Percentiles rank a stretch among this genome's conserved stretches.
These are phyloP conservation scores for Thalassiosira hispida DNA, from an alignment of 352 stramenopile species.

Conservation along the genomic window DNA sequence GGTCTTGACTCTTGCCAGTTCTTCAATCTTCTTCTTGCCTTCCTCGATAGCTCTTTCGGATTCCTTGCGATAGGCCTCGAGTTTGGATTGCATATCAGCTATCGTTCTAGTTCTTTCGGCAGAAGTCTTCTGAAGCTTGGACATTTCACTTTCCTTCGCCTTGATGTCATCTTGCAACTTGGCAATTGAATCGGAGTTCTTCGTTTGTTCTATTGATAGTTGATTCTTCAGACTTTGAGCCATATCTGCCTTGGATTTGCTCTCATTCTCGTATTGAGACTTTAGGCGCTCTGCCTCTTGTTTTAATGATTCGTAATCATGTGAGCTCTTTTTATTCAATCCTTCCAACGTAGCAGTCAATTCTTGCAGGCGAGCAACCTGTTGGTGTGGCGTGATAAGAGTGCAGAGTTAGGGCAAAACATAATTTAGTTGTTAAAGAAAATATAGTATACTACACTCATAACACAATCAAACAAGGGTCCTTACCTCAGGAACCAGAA, in stretches of 20 bases:
- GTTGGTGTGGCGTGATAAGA: background rate
- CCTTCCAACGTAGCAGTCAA: slow-evolving; percentile 41
- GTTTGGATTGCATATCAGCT: slow-evolving; percentile 37
- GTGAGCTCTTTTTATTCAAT: slow-evolving; percentile 30
- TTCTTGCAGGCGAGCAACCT: slow-evolving; percentile 44
- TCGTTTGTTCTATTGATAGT: slow-evolving; percentile 29
- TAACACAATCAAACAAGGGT: background rate
- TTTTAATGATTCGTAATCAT: slow-evolving; percentile 38
- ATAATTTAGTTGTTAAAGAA: background rate
- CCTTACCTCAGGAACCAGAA: slow-evolving; percentile 48
- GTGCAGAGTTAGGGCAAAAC: background rate
- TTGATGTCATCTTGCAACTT: slow-evolving; percentile 41
- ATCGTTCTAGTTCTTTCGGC: slow-evolving; percentile 35
- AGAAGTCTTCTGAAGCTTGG: slow-evolving; percentile 22
- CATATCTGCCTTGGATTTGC: slow-evolving; percentile 24
- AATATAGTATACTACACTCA: background rate
- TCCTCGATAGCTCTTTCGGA: slow-evolving; percentile 41
- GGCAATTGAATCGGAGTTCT: slow-evolving; percentile 37
- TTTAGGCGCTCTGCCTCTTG: slow-evolving; percentile 35
- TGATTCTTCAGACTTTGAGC: slow-evolving; percentile 33
- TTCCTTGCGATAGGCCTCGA: slow-evolving; percentile 25
- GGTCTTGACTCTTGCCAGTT: slow-evolving; percentile 9
- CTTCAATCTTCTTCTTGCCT: slow-evolving; percentile 30
- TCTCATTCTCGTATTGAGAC: slow-evolving; percentile 40
- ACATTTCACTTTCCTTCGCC: slow-evolving; percentile 41